Evolutionary conservation across 306 rosid species (phyloP).

Genomic region (Oxytropis ochrocephala): DNA sequence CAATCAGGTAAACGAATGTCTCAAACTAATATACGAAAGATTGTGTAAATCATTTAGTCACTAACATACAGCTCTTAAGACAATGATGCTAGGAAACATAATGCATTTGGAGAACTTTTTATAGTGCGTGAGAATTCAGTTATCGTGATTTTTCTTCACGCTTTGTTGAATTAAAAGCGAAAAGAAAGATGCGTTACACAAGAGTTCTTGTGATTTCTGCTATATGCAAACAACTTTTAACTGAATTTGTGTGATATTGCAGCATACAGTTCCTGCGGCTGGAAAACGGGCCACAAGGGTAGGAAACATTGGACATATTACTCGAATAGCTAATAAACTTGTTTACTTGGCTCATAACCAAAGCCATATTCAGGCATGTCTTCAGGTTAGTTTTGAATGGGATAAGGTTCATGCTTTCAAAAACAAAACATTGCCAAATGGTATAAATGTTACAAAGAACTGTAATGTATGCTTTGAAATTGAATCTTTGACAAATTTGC

Average conservation of each 20-base stretch:
- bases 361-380: conserved; percentile 48
- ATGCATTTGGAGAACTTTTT: background rate
- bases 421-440: background rate
- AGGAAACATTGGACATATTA: conserved; percentile 88
- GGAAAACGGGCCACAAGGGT: conserved; percentile 61
- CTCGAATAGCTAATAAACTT: conserved; percentile 69
- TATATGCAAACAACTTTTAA: conserved; percentile 15
- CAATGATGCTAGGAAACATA: background rate
- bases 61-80: background rate
- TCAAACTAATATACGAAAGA: conserved; percentile 15
- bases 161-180: background rate
- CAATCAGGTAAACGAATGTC: conserved; percentile 47
- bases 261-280: conserved; percentile 66
- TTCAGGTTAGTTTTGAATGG: conserved; percentile 56
- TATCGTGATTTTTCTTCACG: conserved; percentile 15
- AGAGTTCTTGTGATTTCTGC: background rate
- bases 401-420: background rate
- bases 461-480: conserved; percentile 4
- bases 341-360: conserved; percentile 59
- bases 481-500: background rate
- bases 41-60: background rate
- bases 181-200: conserved; percentile 2
- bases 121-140: background rate
- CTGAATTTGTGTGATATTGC: conserved; percentile 27
- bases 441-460: background rate